These are phyloP conservation scores for Moesziomyces parantarcticus DNA, from an alignment of 1,284 basidiomycete species.

Conservation along the genomic window DNA sequence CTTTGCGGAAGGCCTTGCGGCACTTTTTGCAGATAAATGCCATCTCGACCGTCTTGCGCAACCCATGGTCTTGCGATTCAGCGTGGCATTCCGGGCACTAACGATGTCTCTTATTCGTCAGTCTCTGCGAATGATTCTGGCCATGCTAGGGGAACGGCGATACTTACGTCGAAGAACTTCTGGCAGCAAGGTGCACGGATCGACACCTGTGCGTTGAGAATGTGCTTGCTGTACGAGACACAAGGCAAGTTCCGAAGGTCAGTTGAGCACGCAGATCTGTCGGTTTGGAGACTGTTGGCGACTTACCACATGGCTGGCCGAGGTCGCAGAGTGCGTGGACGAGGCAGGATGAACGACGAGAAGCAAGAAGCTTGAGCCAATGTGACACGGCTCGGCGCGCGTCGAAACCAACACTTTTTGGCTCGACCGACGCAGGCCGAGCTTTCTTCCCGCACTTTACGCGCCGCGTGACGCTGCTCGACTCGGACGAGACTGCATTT, in stretches of 20 bases:
- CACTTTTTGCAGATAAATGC: constrained; percentile 96
- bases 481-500: background rate
- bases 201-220: constrained; percentile 66
- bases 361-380: background rate
- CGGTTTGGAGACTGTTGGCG: background rate
- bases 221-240: constrained; percentile 59
- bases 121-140: background rate
- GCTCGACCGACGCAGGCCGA: background rate
- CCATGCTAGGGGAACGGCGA: too few relatives aligned
- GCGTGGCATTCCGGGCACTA: constrained; percentile 90
- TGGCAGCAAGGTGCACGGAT: constrained; percentile 66
- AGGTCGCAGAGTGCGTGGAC: background rate
- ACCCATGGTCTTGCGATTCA: constrained; percentile 79
- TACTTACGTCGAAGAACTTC: constrained; percentile 65
- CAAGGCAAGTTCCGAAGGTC: background rate
- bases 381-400: background rate
- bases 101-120: background rate
- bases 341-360: background rate
- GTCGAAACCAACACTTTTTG: background rate
- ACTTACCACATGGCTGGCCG: constrained; percentile 27
- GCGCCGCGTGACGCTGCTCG: background rate
- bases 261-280: background rate
- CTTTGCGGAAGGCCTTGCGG: constrained; percentile 95
- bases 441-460: background rate
- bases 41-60: constrained; percentile 88